These are phyloP conservation scores for Rosa rugosa DNA, from an alignment of 306 rosid species.

Conservation along the genomic window DNA sequence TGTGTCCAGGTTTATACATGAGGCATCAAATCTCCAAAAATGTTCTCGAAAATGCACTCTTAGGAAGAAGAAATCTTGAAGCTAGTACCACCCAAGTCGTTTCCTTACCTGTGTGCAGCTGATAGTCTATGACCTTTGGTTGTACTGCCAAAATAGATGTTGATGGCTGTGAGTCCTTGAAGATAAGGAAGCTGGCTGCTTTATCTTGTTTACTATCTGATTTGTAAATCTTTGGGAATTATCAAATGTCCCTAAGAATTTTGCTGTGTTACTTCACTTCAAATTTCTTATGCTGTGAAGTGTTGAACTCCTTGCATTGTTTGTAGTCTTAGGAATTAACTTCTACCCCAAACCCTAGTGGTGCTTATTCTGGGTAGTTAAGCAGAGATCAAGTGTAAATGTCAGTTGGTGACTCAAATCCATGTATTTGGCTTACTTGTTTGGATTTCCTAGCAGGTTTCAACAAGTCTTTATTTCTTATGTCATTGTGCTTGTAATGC, in stretches of 20 bases:
- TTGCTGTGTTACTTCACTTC: constrained; percentile 7
- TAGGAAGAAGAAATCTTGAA: constrained; percentile 48
- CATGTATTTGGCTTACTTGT: neutral
- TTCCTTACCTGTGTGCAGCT: constrained; percentile 43
- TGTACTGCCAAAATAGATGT: constrained; percentile 38
- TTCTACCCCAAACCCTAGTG: neutral
- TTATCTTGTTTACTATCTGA: constrained; percentile 44
- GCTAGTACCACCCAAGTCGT: constrained; percentile 44
- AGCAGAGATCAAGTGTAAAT: neutral
- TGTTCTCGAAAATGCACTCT: constrained; percentile 36
- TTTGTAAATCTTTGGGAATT: constrained; percentile 33
- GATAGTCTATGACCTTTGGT: constrained; percentile 37
- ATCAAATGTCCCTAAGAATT: constrained; percentile 22
- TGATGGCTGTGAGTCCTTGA: constrained; percentile 41
- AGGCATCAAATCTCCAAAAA: constrained; percentile 35
- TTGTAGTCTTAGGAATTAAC: neutral
- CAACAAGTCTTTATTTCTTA: neutral
- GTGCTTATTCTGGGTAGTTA: neutral
- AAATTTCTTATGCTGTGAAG: neutral
- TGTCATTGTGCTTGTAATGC: neutral
- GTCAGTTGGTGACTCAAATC: neutral
- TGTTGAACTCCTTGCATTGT: neutral
- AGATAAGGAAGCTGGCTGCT: constrained; percentile 42
- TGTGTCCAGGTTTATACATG: constrained; percentile 36
- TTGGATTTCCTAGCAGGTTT: neutral